These are phyloP conservation scores for Ceratobasidium sp. DNA, from an alignment of 1,284 basidiomycete genomes.

Conservation along the genomic window DNA sequence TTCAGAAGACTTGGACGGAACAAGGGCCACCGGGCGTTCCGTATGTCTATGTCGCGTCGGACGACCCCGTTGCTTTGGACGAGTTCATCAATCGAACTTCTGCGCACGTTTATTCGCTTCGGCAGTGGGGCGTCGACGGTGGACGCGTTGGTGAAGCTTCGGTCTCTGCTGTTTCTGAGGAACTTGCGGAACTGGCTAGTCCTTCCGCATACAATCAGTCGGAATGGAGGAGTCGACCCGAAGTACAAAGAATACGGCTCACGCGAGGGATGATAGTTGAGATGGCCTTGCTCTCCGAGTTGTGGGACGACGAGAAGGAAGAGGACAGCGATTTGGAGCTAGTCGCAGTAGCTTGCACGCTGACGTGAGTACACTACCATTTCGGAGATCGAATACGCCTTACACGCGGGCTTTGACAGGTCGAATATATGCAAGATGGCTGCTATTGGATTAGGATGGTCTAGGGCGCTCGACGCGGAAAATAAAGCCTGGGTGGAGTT, in stretches of 20 bases:
- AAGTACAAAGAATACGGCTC: slow-evolving; percentile 61
- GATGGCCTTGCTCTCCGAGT: slow-evolving; percentile 70
- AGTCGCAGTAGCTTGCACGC: slow-evolving; percentile 68
- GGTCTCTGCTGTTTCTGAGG: slow-evolving; percentile 58
- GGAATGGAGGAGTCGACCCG: slow-evolving; percentile 62
- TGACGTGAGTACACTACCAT: slow-evolving; percentile 62
- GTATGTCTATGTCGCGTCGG: slow-evolving; percentile 71
- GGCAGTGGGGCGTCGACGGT: slow-evolving; percentile 52
- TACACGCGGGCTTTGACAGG: slow-evolving; percentile 56
- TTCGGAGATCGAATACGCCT: background rate
- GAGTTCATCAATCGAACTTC: slow-evolving; percentile 63
- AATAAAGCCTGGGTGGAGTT: slow-evolving; percentile 64
- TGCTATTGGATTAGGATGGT: slow-evolving; percentile 73
- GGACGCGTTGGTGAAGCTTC: slow-evolving; percentile 64
- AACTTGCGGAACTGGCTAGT: slow-evolving; percentile 63
- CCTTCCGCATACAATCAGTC: slow-evolving; percentile 68
- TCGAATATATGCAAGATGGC: slow-evolving; percentile 72
- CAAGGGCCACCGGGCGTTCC: slow-evolving; percentile 52
- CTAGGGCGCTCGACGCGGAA: slow-evolving; percentile 68
- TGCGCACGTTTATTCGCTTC: slow-evolving; percentile 54
- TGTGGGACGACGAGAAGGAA: slow-evolving; percentile 62
- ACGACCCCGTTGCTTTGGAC: slow-evolving; percentile 63
- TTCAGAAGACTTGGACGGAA: slow-evolving; percentile 60
- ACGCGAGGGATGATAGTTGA: slow-evolving; percentile 76
- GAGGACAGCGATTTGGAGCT: slow-evolving; percentile 61